Evolutionary conservation across 805 yeast species (phyloP), one percentile per base, ranked within the genome.

Genomic region (Wickerhamiella musiphila): DNA sequence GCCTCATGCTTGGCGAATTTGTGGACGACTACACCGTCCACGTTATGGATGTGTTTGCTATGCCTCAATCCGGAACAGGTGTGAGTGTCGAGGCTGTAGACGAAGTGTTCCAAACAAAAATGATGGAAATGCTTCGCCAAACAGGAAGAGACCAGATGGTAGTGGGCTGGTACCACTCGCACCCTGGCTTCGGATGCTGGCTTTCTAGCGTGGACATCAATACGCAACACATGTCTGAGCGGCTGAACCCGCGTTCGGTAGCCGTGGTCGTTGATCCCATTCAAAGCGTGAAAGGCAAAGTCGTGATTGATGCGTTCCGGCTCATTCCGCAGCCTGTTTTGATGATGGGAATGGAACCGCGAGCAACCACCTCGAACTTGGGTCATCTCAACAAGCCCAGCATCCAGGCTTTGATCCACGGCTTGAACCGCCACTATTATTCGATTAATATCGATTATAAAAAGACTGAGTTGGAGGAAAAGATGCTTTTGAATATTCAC

Each of bases 131-230:
- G 98, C 67, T 90, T 50, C 74, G 78, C 58, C 98, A 90, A 56
- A 90, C 98, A 1, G 99, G 99, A n/a, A 69, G 99, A 56, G 95
- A 84, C 57, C 93, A 90, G 54, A 83, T 81, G 81, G 98, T 90
- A 33, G 99, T 90, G 31, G 99, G 99, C 21, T 90, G 99, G 99
- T 90, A 90, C 61, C 99, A 90, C 54, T 84, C 96, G 10, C 98
- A 90, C 58, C 98, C 98, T 4, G 98, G 98, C 12, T 90, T 86
- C 54, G 98, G 98, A n/a, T 90, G 99, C 63, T 90, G 99, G 99
- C 66, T 90, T 45, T 84, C 96, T 9, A 73, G 84, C 18, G 96
- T 90, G 18, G 99, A 90, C 67, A 93, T 90, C 38, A 82, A 83
- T 56, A 90, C 99, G 3, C 99, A 90, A 53, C 94, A 86, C 54